phyloP scores from a whole-genome alignment of 2,329 filamentous ascomycete genomes.

The Pyrenophora seminiperda region DNA sequence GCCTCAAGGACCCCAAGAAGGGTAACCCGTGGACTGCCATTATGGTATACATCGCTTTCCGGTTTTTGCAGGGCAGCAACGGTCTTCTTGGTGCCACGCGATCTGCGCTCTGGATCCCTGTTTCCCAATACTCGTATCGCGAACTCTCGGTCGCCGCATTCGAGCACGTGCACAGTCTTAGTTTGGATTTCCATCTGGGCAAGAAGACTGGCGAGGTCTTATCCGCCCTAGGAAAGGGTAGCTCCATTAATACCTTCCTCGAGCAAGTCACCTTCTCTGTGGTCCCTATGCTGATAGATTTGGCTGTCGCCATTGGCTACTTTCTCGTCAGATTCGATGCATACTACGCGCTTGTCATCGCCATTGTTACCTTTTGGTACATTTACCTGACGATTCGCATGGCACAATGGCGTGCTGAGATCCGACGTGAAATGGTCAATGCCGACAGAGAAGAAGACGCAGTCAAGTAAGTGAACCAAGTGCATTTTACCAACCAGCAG shows the following conservation, averaged over 20 bases:
- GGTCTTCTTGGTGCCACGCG: conserved; percentile 83
- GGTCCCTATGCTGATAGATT: conserved; percentile 89
- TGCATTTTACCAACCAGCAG: not conserved
- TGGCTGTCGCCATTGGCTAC: conserved; percentile 82
- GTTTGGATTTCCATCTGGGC: conserved; percentile 92
- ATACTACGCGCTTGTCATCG: conserved; percentile 87
- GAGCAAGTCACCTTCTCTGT: conserved; percentile 97
- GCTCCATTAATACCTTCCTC: conserved; percentile 93
- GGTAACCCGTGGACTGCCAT: conserved; percentile 75
- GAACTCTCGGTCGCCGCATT: conserved; percentile 94
- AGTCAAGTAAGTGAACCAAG: conserved; percentile 68
- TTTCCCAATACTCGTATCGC: conserved; percentile 95
- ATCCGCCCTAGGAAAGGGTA: conserved; percentile 94
- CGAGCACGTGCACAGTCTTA: conserved; percentile 94
- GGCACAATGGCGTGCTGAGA: conserved; percentile 89
- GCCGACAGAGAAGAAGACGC: conserved; percentile 93
- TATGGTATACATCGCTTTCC: conserved; percentile 75
- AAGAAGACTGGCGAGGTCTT: conserved; percentile 97
- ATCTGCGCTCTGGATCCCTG: conserved; percentile 90
- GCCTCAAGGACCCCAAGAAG: conserved; percentile 61
- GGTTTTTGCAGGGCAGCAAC: conserved; percentile 84
- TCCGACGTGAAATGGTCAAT: conserved; percentile 92
- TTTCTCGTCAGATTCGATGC: conserved; percentile 81
- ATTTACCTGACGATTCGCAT: conserved; percentile 95
- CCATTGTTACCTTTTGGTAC: conserved; percentile 93